A percentile compares a stretch with the other conserved stretches of the same genome.
Conservation (phyloP, 208 protist genomes). For the Wallacemonas sp. region DNA sequence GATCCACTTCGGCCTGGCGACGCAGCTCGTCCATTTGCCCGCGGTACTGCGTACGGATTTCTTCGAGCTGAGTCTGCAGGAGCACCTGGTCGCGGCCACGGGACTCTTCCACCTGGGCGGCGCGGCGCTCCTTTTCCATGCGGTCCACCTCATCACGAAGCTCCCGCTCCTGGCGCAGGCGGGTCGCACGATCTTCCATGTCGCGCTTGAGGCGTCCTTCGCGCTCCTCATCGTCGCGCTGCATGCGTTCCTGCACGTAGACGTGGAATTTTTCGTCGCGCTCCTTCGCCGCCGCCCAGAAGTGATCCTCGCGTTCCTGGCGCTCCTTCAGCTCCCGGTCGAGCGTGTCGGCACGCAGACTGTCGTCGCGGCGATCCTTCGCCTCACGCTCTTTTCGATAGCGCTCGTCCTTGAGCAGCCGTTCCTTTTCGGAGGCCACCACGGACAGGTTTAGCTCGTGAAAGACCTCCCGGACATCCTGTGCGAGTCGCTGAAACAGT, state of each 20-base stretch:
- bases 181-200: slow-evolving; percentile 69
- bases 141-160: slow-evolving; percentile 63
- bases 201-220: slow-evolving; percentile 78
- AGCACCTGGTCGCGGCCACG: slow-evolving; percentile 63
- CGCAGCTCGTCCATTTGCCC: slow-evolving; percentile 73
- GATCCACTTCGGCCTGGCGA: slow-evolving; percentile 64
- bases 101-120: slow-evolving; percentile 42
- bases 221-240: slow-evolving; percentile 80
- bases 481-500: slow-evolving; percentile 85
- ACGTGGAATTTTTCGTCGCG: slow-evolving; percentile 65
- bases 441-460: slow-evolving; percentile 91
- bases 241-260: slow-evolving; percentile 48
- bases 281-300: slow-evolving; percentile 69
- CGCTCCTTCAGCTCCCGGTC: slow-evolving; percentile 72
- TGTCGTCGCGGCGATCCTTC: slow-evolving; percentile 68
- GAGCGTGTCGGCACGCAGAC: slow-evolving; percentile 56
- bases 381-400: slow-evolving; percentile 86
- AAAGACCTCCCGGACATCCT: slow-evolving; percentile 90
- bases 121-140: slow-evolving; percentile 74
- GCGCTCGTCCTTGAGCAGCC: slow-evolving; percentile 89
- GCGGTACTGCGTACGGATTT: slow-evolving; percentile 62
- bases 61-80: slow-evolving; percentile 68
- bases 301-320: slow-evolving; percentile 73
- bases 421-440: slow-evolving; percentile 89
- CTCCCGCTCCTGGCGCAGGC: slow-evolving; percentile 66